These are phyloP conservation scores for Daedalea quercina DNA, from an alignment of 768 basidiomycete genomes.

Conservation along the genomic window DNA sequence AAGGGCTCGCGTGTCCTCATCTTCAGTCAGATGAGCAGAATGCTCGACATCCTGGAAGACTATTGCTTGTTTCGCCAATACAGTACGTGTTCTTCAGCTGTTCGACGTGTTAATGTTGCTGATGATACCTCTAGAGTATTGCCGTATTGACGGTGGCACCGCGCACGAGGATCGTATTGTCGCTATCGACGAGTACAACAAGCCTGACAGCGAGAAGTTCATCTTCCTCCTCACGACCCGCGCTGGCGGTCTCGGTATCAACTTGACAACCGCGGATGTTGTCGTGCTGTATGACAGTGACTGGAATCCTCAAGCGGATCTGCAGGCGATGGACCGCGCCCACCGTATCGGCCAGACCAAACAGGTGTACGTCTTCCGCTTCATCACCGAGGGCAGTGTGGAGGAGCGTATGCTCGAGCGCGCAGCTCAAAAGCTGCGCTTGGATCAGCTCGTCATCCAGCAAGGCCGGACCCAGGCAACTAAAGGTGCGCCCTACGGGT, in stretches of 20 bases:
- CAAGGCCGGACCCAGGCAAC: conserved; percentile 81
- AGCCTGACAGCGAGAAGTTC: conserved; percentile 89
- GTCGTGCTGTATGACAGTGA: conserved; percentile 96
- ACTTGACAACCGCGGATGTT: conserved; percentile 89
- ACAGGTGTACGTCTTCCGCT: conserved; percentile 96
- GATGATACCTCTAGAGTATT: conserved; percentile 61
- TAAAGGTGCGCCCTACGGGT: conserved; percentile 46
- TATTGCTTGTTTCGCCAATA: conserved; percentile 89
- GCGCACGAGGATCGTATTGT: conserved; percentile 94
- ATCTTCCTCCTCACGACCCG: conserved; percentile 95
- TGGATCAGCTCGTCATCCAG: conserved; percentile 96
- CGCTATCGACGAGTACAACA: conserved; percentile 98
- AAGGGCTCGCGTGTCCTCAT: conserved; percentile 96
- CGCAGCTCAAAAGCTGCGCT: conserved; percentile 89
- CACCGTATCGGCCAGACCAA: conserved; percentile 97
- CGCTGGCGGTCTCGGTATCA: conserved; percentile 96
- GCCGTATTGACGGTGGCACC: conserved; percentile 92
- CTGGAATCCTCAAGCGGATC: conserved; percentile 98
- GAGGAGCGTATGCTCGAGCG: conserved; percentile 94
- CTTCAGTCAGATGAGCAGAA: conserved; percentile 99
- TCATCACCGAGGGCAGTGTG: conserved; percentile 92
- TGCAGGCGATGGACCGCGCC: conserved; percentile 98
- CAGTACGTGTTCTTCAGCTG: conserved; percentile 43
- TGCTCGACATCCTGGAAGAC: conserved; percentile 95
- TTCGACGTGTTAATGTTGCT: background rate